These are phyloP conservation scores for Maudiozyma serrabonitensis DNA, from an alignment of 805 yeast species.

Conservation along the genomic window DNA sequence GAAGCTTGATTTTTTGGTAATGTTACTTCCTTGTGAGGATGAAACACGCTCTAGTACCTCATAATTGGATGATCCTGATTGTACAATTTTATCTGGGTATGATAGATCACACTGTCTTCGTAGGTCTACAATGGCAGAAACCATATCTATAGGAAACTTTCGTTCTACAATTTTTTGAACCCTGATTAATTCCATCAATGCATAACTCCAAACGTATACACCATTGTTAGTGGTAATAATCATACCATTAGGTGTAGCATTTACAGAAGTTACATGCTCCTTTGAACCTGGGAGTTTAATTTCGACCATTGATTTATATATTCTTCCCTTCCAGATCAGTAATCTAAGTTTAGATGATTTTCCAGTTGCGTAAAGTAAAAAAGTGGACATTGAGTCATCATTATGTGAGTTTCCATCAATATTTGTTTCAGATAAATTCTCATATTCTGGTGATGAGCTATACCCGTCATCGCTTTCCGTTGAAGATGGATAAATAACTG, in stretches of 20 bases:
- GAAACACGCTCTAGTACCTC: constrained; percentile 6
- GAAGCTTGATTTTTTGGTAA: constrained; percentile 14
- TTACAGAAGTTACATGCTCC: constrained; percentile 15
- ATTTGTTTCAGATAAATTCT: neutral
- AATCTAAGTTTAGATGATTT: constrained; percentile 15
- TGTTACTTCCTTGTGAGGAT: constrained; percentile 5
- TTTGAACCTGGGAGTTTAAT: constrained; percentile 11
- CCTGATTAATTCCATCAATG: constrained; percentile 7
- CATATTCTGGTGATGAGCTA: neutral
- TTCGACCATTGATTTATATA: constrained; percentile 20
- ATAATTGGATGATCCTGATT: neutral
- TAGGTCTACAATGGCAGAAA: constrained; percentile 14
- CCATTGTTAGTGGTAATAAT: constrained; percentile 17
- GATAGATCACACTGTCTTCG: neutral
- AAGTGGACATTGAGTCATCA: constrained; percentile 9
- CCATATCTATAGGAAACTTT: constrained; percentile 15
- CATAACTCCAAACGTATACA: constrained; percentile 19
- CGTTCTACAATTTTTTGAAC: constrained; percentile 16
- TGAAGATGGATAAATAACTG: neutral
- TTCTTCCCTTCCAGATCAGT: constrained; percentile 23
- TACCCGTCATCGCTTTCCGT: neutral
- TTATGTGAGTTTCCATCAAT: neutral
- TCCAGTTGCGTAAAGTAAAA: constrained; percentile 14
- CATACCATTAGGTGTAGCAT: constrained; percentile 10
- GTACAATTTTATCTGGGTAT: neutral